Evolutionary conservation across 352 stramenopile genomes (phyloP).

Genomic region (Chrysophaeum taylorii): DNA sequence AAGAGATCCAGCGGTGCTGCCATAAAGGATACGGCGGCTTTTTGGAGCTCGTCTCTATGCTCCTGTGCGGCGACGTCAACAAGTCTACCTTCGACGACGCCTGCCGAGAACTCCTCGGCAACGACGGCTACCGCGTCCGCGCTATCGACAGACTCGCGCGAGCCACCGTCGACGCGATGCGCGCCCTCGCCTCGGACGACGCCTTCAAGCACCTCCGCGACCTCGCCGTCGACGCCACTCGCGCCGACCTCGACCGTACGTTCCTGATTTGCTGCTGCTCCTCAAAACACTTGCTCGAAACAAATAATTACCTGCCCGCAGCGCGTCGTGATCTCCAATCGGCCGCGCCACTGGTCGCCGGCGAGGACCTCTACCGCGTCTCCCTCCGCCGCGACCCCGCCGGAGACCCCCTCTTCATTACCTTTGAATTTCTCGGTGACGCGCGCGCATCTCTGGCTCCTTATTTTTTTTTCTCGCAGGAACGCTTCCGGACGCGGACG

Average conservation of each 20-base stretch:
- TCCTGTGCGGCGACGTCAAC: constrained; percentile 13
- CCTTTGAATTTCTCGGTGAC: too few relatives aligned
- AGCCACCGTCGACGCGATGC: constrained; percentile 10
- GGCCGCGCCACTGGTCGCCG: neutral
- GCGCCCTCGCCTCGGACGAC: constrained; percentile 1
- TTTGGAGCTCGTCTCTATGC: neutral
- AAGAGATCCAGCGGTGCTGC: neutral
- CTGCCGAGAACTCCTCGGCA: constrained; percentile 1
- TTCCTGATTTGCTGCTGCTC: too few relatives aligned
- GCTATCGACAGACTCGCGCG: neutral
- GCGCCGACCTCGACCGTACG: neutral
- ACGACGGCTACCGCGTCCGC: constrained; percentile 5
- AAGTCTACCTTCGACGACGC: constrained; percentile 3
- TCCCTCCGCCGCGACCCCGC: neutral
- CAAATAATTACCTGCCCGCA: too few relatives aligned
- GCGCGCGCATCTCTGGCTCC: too few relatives aligned
- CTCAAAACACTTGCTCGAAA: too few relatives aligned
- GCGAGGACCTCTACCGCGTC: constrained; percentile 8
- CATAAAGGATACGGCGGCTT: neutral
- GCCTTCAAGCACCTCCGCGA: neutral
- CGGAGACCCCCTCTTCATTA: neutral
- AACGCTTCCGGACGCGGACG: too few relatives aligned
- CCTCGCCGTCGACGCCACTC: neutral
- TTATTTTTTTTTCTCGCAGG: too few relatives aligned
- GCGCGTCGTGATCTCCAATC: neutral